Percentiles rank a stretch among this genome's conserved stretches.
Conservation (phyloP, 2,329 filamentous ascomycete species). For the Cladosporium colombiae region DNA sequence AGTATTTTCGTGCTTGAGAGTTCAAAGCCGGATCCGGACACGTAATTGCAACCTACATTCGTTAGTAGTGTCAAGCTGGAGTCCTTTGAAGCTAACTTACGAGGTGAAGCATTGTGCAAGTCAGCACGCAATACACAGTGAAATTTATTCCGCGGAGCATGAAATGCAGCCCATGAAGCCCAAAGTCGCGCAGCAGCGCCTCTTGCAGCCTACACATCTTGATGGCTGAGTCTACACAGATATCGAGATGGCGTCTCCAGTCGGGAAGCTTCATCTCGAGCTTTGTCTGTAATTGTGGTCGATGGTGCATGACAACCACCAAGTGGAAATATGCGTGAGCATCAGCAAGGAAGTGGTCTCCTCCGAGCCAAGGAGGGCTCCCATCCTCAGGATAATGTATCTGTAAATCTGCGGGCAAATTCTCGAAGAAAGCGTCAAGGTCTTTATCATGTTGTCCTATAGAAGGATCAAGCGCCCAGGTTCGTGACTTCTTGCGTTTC, state of each 20-base stretch:
- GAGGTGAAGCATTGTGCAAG: slow-evolving; percentile 89
- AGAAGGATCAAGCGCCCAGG: slow-evolving; percentile 82
- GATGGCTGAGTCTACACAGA: slow-evolving; percentile 84
- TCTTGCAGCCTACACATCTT: slow-evolving; percentile 84
- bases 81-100: slow-evolving; percentile 57
- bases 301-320: slow-evolving; percentile 80
- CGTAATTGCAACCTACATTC: slow-evolving; percentile 76
- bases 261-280: slow-evolving; percentile 75
- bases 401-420: slow-evolving; percentile 75
- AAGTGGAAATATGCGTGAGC: slow-evolving; percentile 88
- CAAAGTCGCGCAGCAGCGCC: slow-evolving; percentile 73
- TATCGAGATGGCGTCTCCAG: slow-evolving; percentile 86
- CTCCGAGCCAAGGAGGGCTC: slow-evolving; percentile 73
- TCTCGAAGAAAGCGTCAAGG: slow-evolving; percentile 73
- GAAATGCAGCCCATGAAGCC: slow-evolving; percentile 77
- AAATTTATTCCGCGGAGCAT: slow-evolving; percentile 96
- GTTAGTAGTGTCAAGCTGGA: slow-evolving; percentile 21
- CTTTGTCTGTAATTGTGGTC: slow-evolving; percentile 75
- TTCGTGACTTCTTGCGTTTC: slow-evolving; percentile 61
- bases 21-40: slow-evolving; percentile 90
- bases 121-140: slow-evolving; percentile 87
- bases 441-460: slow-evolving; percentile 77
- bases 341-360: slow-evolving; percentile 85
- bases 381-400: slow-evolving; percentile 77
- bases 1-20: slow-evolving; percentile 80